These are phyloP conservation scores for Xenosphaeropsis pyriputrescens DNA, from an alignment of 2,329 filamentous ascomycete genomes.

Conservation along the genomic window DNA sequence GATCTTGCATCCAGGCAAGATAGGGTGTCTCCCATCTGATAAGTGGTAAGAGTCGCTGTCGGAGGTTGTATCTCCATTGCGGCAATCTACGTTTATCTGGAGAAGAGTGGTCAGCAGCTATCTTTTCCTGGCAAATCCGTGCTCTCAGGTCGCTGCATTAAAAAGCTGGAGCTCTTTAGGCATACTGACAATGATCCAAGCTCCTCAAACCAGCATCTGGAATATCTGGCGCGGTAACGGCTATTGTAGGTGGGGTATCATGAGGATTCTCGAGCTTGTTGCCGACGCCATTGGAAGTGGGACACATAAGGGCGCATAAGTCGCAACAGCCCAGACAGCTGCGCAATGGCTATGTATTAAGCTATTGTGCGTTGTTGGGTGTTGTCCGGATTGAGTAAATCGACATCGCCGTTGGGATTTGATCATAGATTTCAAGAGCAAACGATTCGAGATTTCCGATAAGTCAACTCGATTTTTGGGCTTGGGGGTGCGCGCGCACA, in stretches of 20 bases:
- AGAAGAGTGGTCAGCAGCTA: not conserved
- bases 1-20: conserved; percentile 73
- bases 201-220: conserved; percentile 67
- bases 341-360: no score
- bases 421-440: no score
- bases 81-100: conserved; percentile 74
- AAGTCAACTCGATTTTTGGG: no score
- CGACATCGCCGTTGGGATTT: no score
- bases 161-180: not conserved
- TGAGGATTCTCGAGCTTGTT: conserved; percentile 16
- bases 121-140: not conserved
- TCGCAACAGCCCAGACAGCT: conserved; percentile 6
- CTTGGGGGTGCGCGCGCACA: no score
- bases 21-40: conserved; percentile 93
- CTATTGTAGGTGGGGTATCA: conserved; percentile 15
- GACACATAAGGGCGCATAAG: conserved; percentile 18
- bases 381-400: no score
- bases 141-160: no score
- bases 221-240: conserved; percentile 15
- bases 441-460: no score
- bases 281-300: conserved; percentile 16
- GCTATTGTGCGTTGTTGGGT: no score
- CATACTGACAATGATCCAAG: conserved; percentile 56
- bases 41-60: conserved; percentile 70
- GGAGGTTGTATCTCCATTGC: conserved; percentile 73